Evolutionary conservation across 495 filamentous ascomycete genomes (phyloP).

Genomic region (Pseudevernia furfuracea): DNA sequence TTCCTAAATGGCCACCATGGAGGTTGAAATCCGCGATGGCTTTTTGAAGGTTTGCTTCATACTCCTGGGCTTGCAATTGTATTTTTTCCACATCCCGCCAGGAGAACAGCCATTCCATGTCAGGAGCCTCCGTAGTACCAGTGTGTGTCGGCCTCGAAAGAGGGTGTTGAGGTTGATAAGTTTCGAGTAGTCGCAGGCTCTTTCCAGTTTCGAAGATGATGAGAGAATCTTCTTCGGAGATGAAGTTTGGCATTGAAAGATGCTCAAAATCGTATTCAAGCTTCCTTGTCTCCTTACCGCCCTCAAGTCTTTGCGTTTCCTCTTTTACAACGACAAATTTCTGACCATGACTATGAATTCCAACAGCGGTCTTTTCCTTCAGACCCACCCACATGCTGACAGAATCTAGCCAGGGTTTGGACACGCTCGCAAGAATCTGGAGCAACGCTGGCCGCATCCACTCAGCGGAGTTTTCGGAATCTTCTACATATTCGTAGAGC

Average conservation of each 20-base stretch:
- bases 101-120: constrained; percentile 63
- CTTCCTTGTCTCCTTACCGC: constrained; percentile 42
- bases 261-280: constrained; percentile 54
- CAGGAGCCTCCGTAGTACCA: constrained; percentile 42
- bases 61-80: constrained; percentile 52
- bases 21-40: constrained; percentile 33
- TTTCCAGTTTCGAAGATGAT: constrained; percentile 69
- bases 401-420: constrained; percentile 60
- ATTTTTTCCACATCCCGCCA: constrained; percentile 66
- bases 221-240: constrained; percentile 55
- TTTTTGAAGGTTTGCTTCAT: constrained; percentile 47
- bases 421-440: constrained; percentile 57
- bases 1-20: constrained; percentile 6
- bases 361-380: constrained; percentile 44
- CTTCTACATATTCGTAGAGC: constrained; percentile 55
- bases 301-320: constrained; percentile 47
- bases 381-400: constrained; percentile 74
- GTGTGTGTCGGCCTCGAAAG: constrained; percentile 48
- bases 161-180: constrained; percentile 70
- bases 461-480: constrained; percentile 53
- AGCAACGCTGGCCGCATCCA: constrained; percentile 57
- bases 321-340: constrained; percentile 58
- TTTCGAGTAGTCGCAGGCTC: constrained; percentile 65
- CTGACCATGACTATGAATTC: constrained; percentile 35
- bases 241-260: constrained; percentile 57